Evolutionary conservation across 768 basidiomycete genomes (phyloP).

Genomic region (Phylloporus rhodoxanthus): DNA sequence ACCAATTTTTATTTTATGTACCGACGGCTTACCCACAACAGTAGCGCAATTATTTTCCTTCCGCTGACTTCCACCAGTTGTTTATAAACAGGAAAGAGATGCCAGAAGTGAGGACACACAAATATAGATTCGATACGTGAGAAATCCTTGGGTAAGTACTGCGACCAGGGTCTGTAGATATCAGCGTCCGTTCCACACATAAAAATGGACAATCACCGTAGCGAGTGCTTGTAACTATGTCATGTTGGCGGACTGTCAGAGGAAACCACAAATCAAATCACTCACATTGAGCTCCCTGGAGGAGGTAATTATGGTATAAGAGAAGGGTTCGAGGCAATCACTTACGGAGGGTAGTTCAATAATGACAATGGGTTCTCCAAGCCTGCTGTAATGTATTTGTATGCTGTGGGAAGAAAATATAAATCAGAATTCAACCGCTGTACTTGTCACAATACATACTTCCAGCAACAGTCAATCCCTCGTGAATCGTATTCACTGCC

Average conservation of each 20-base stretch:
- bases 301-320: no score
- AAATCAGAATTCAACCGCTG: neutral
- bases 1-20: no score
- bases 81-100: no score
- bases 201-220: neutral
- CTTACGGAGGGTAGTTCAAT: neutral
- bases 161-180: neutral
- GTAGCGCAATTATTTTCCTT: neutral
- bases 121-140: constrained; percentile 1
- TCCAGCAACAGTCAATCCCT: neutral
- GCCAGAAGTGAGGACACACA: neutral
- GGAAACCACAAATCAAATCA: no score
- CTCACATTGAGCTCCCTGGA: constrained; percentile 1
- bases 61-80: neutral
- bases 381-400: neutral
- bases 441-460: neutral
- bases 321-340: neutral
- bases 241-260: neutral
- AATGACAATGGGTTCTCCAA: neutral
- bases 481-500: neutral
- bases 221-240: neutral
- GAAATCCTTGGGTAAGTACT: neutral
- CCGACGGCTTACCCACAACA: neutral
- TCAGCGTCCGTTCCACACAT: neutral
- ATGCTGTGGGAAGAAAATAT: neutral